phyloP scores from a whole-genome alignment of 2,329 filamentous ascomycete species.

The Colletotrichum salicis region DNA sequence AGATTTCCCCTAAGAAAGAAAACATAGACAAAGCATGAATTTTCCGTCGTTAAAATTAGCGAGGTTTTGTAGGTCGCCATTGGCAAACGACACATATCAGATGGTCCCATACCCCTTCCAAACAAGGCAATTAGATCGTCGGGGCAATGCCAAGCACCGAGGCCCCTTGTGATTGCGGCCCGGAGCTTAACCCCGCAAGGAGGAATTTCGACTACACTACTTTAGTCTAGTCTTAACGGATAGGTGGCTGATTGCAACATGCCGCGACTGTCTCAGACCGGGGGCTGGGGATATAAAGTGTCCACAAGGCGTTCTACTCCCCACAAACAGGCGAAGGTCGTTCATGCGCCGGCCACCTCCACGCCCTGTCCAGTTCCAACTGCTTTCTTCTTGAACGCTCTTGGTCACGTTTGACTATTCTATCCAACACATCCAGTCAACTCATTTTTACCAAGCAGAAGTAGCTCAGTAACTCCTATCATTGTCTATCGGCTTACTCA shows the following conservation, averaged over 20 bases:
- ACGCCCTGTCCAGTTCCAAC: not conserved
- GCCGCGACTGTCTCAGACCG: not conserved
- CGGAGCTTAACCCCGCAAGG: constrained; percentile 13
- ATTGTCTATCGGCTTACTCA: not conserved
- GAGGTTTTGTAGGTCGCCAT: not conserved
- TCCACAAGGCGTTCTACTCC: not conserved
- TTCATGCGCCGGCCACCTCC: not conserved
- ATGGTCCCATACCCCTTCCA: not conserved
- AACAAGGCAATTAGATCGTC: constrained; percentile 20
- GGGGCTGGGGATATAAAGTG: constrained; percentile 6
- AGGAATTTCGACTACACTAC: not conserved
- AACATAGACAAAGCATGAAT: too few relatives aligned
- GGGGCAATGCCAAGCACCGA: constrained; percentile 12
- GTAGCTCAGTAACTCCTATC: not conserved
- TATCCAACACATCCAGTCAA: too few relatives aligned
- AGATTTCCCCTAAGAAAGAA: too few relatives aligned
- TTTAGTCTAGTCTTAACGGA: not conserved
- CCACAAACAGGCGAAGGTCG: not conserved
- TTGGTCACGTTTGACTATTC: not conserved
- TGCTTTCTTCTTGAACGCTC: not conserved
- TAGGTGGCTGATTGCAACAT: not conserved
- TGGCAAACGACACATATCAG: not conserved
- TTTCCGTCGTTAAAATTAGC: not conserved
- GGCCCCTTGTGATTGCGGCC: not conserved
- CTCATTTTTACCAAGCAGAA: not conserved